Conservation (phyloP, 176 grass and related monocot genomes). For the Bothriochloa decipiens region DNA sequence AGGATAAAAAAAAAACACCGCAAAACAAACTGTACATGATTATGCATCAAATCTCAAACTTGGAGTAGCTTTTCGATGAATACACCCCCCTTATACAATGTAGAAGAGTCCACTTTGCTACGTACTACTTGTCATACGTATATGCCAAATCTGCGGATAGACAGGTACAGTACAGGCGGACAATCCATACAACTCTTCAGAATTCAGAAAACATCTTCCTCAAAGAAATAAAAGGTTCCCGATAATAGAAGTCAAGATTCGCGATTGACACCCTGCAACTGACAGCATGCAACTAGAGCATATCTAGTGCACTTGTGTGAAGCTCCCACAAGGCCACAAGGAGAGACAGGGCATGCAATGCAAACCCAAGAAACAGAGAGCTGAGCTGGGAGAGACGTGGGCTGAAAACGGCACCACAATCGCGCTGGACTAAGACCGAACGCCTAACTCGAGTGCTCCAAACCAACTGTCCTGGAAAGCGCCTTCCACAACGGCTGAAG, state of each 20-base stretch:
- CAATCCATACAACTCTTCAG: neutral
- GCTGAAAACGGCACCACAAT: constrained; percentile 13
- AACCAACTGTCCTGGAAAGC: neutral
- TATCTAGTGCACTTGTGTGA: neutral
- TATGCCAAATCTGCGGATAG: too few species aligned
- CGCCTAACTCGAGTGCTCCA: constrained; percentile 26
- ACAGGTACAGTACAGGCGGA: neutral
- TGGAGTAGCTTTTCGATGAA: too few species aligned
- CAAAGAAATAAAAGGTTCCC: neutral
- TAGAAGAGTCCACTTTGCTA: too few species aligned
- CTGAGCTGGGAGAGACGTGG: neutral
- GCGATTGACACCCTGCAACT: neutral
- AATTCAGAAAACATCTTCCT: neutral
- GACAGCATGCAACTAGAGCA: neutral
- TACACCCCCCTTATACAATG: too few species aligned
- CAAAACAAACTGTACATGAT: too few species aligned
- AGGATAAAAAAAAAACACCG: too few species aligned
- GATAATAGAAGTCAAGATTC: neutral
- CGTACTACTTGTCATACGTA: too few species aligned
- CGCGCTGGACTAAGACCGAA: constrained; percentile 26
- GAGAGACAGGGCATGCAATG: neutral
- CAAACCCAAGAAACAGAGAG: constrained; percentile 16
- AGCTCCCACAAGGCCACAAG: neutral
- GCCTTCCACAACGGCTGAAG: too few species aligned
- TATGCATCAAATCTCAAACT: too few species aligned